Base-by-base conservation (phyloP, 768 basidiomycete species). In the Mycena polygramma region DNA sequence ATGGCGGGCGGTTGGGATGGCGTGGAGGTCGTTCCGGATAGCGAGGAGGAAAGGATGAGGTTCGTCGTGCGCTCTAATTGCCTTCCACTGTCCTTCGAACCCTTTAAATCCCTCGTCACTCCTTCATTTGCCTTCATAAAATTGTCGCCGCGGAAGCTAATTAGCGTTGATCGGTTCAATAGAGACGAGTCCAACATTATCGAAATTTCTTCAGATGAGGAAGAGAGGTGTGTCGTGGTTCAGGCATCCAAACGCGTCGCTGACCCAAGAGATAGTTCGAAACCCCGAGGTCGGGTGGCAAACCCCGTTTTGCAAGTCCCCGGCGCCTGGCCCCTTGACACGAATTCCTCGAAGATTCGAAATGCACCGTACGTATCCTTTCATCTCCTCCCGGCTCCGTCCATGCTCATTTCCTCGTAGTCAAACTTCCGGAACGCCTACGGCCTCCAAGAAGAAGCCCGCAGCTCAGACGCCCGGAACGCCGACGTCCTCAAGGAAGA, bases 141-240 rank as follows among this genome's bases (percentile, higher is more conserved):
- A 43, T 49, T 57, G 53, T 45, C 2, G 30, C 67, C 43, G 72
- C 71, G 71, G 71, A 66, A 45, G 63, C 68, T 66, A 69, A 66
- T 69, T 39, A 20, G 10, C 43, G n/a, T n/a, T 35, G 55, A 51
- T 61, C 59, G 36, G 30, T 22, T 51, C 41, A 52, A 30, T 37
- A 67, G 66, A 22, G 58, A 37, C 41, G 30, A 53, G 49, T 51
- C 72, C 45, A 79, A 83, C 52, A 79, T 90, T 26, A 89, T 91
- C 67, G 87, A 89, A 73, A 86, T 90, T 77, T 89, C 87, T 20
- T 89, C 88, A 43, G 85, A 84, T 45, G 83, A 83, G 60, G 80
- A 82, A 1, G 81, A 83, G 26, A 46, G 35, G 66, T 68, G n/a
- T 26, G 54, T 62, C 46, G 19, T 10, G 20, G 22, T 10, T 24